A percentile compares a stretch with the other conserved stretches of the same genome.
Conservation (phyloP, 2,329 filamentous ascomycete species). For the Blastomyces gilchristii region DNA sequence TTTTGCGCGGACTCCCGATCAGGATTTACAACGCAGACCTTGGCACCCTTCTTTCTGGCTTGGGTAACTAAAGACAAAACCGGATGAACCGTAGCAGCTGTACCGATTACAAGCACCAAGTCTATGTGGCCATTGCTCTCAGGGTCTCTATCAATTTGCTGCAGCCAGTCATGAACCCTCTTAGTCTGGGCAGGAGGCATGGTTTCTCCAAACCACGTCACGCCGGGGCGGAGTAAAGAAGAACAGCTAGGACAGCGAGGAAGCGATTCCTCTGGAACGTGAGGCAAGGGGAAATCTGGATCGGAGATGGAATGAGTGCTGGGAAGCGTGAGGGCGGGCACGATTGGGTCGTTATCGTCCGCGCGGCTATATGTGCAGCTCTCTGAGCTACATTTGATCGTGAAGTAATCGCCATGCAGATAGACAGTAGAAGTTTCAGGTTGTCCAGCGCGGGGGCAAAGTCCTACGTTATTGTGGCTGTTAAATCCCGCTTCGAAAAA, state of each 20-base stretch:
- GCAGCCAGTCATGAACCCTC: constrained; percentile 1
- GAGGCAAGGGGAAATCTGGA: constrained; percentile 1
- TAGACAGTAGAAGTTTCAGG: constrained; percentile 5
- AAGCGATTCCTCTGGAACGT: not conserved
- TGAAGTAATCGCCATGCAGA: constrained; percentile 4
- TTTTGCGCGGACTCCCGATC: not conserved
- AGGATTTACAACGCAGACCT: constrained; percentile 5
- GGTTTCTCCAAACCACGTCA: constrained; percentile 4
- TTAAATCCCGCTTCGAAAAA: not conserved
- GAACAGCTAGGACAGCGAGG: constrained; percentile 2
- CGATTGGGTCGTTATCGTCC: constrained; percentile 4
- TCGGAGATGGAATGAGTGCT: constrained; percentile 4
- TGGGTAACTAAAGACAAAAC: not conserved
- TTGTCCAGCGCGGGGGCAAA: constrained; percentile 3
- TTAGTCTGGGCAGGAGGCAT: not conserved
- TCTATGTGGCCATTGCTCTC: not conserved
- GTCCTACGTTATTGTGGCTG: not conserved
- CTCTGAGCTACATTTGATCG: constrained; percentile 5
- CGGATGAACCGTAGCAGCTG: constrained; percentile 4
- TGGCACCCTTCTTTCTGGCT: constrained; percentile 1
- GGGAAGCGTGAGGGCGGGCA: constrained; percentile 2
- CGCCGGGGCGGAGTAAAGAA: constrained; percentile 3
- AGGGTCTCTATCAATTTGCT: not conserved
- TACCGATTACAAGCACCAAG: constrained; percentile 5
- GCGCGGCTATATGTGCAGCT: constrained; percentile 1